These are phyloP conservation scores for Porcisia deanei DNA, from an alignment of 208 protist species.

Conservation along the genomic window DNA sequence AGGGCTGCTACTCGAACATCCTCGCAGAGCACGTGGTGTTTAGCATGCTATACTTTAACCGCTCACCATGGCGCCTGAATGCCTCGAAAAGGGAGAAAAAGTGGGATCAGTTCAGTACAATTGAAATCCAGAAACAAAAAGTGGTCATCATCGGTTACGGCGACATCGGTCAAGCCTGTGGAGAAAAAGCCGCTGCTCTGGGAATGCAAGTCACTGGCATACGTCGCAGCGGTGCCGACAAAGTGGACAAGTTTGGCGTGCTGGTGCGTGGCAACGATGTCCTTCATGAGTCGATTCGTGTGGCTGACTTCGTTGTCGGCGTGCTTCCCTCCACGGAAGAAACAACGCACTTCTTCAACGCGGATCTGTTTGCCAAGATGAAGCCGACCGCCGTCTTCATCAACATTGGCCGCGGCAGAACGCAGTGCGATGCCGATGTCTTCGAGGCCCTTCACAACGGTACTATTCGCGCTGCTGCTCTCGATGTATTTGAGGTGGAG, in stretches of 20 bases:
- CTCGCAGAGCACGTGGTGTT: constrained; percentile 81
- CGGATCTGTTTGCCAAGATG: constrained; percentile 73
- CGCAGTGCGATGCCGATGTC: constrained; percentile 70
- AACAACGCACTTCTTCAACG: constrained; percentile 83
- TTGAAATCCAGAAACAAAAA: constrained; percentile 56
- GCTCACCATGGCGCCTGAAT: constrained; percentile 62
- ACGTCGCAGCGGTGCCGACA: constrained; percentile 38
- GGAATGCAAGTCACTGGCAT: constrained; percentile 83
- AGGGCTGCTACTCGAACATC: constrained; percentile 68
- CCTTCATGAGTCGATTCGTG: constrained; percentile 51
- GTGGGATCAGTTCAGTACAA: constrained; percentile 81
- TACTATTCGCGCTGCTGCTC: constrained; percentile 67
- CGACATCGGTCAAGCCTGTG: constrained; percentile 69
- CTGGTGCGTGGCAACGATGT: constrained; percentile 44
- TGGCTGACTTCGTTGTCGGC: constrained; percentile 85
- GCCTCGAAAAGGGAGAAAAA: constrained; percentile 50
- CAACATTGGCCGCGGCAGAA: constrained; percentile 83
- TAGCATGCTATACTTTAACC: constrained; percentile 88
- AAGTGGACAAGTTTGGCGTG: constrained; percentile 67
- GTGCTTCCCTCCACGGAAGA: constrained; percentile 72
- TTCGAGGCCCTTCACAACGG: constrained; percentile 54
- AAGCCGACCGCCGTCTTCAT: constrained; percentile 81
- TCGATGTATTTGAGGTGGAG: constrained; percentile 86
- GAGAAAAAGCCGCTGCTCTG: constrained; percentile 38
- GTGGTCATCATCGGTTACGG: constrained; percentile 85